Evolutionary conservation across 345 rosid species (phyloP).

Genomic region (Pelargonium nanum): DNA sequence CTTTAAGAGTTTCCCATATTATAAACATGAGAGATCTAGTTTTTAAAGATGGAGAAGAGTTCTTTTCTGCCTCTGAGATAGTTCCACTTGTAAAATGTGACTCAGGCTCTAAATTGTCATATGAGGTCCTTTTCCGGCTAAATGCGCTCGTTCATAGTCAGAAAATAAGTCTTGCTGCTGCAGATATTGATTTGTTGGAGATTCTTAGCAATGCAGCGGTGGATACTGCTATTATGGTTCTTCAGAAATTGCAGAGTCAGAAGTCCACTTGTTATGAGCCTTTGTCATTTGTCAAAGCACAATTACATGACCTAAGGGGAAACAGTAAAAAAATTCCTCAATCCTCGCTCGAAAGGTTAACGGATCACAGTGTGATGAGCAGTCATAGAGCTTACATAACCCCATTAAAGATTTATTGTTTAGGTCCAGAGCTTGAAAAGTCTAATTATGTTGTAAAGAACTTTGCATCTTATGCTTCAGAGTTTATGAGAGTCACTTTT

Average conservation of each 20-base stretch:
- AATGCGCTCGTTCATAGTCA: slow-evolving; percentile 74
- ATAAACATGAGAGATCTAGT: slow-evolving; percentile 29
- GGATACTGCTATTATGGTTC: slow-evolving; percentile 43
- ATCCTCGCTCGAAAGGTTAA: slow-evolving; percentile 30
- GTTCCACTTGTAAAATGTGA: slow-evolving; percentile 52
- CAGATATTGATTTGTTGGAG: slow-evolving; percentile 30
- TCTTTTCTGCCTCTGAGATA: slow-evolving; percentile 32
- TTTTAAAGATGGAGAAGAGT: slow-evolving; percentile 34
- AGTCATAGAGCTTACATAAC: slow-evolving; percentile 77
- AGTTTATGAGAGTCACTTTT: slow-evolving; percentile 76
- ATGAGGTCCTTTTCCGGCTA: slow-evolving; percentile 69
- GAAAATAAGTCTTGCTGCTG: slow-evolving; percentile 57
- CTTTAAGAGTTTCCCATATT: slow-evolving; percentile 45
- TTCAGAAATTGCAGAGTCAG: slow-evolving; percentile 64
- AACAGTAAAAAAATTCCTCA: slow-evolving; percentile 26
- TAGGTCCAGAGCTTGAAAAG: slow-evolving; percentile 88
- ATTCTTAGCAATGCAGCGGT: slow-evolving; percentile 28
- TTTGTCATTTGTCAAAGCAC: slow-evolving; percentile 37
- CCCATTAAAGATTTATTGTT: slow-evolving; percentile 72
- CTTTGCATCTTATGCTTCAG: slow-evolving; percentile 62
- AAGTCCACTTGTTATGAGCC: slow-evolving; percentile 57
- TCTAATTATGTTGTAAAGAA: slow-evolving; percentile 76
- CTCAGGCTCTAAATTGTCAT: slow-evolving; percentile 31
- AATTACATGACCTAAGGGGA: slow-evolving; percentile 25
- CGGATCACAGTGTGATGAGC: slow-evolving; percentile 48